A percentile compares a stretch with the other conserved stretches of the same genome.
Conservation (phyloP, 306 rosid genomes). For the Casuarina equisetifolia region DNA sequence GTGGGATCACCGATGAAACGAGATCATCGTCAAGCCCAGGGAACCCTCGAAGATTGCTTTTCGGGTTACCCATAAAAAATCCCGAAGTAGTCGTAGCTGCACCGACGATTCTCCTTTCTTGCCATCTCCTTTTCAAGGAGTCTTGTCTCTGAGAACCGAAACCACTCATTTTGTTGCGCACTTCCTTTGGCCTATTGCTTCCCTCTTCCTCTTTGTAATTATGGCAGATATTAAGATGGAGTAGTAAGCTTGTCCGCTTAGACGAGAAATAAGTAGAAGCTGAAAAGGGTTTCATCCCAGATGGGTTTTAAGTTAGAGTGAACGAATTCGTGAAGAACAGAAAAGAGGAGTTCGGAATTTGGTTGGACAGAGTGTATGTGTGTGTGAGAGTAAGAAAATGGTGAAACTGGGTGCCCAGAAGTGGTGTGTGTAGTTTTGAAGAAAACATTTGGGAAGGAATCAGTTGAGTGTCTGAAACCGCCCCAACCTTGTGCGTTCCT, state of each 20-base stretch:
- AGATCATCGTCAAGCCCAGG: conserved; percentile 52
- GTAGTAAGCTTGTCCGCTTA: not conserved
- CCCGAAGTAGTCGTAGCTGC: conserved; percentile 40
- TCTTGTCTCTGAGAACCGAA: conserved; percentile 57
- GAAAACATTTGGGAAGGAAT: conserved; percentile 46
- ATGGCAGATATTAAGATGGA: not conserved
- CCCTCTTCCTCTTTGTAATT: not conserved
- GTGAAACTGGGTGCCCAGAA: not conserved
- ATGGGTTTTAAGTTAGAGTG: conserved; percentile 18
- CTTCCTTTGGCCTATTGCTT: not conserved
- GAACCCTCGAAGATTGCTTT: conserved; percentile 37
- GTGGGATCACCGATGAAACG: conserved; percentile 56
- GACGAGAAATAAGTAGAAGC: conserved; percentile 10
- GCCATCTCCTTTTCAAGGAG: conserved; percentile 54
- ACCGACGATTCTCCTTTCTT: conserved; percentile 39
- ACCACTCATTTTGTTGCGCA: conserved; percentile 37
- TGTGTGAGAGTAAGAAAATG: not conserved
- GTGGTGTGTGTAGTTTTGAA: too few species aligned
- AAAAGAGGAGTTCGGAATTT: conserved; percentile 5
- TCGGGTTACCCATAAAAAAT: conserved; percentile 32
- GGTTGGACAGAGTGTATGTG: conserved; percentile 21
- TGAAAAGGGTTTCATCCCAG: conserved; percentile 1
- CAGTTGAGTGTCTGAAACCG: conserved; percentile 43
- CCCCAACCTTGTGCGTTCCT: conserved; percentile 35
- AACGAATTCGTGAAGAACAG: conserved; percentile 11